Conservation (phyloP, 306 rosid species). For the Oxytropis ochrocephala region DNA sequence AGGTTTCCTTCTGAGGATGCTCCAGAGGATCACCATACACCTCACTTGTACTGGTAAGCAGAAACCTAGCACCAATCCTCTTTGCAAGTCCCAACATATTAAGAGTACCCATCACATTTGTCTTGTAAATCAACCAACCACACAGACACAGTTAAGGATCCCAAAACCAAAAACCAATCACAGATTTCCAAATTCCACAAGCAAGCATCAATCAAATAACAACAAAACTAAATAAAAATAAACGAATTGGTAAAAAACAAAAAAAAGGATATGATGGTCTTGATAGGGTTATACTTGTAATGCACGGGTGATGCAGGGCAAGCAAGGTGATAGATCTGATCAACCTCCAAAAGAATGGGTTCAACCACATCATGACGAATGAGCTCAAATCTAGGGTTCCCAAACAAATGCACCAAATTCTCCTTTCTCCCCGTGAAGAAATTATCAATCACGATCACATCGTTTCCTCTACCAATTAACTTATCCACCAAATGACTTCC, state of each 20-base stretch:
- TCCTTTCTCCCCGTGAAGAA: slow-evolving; percentile 84
- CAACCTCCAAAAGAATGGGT: slow-evolving; percentile 83
- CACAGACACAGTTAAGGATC: slow-evolving; percentile 41
- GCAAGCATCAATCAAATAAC: neutral
- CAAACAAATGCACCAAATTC: slow-evolving; percentile 66
- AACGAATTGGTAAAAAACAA: neutral
- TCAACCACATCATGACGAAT: slow-evolving; percentile 91
- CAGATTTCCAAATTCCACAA: neutral
- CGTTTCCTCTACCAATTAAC: slow-evolving; percentile 62
- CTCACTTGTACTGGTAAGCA: slow-evolving; percentile 95
- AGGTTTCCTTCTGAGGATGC: slow-evolving; percentile 98
- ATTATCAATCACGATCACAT: slow-evolving; percentile 80
- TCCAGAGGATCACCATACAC: slow-evolving; percentile 94
- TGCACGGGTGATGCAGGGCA: slow-evolving; percentile 96
- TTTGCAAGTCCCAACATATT: slow-evolving; percentile 96
- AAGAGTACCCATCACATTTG: slow-evolving; percentile 97
- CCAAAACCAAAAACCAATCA: slow-evolving; percentile 2
- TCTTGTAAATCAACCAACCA: slow-evolving; percentile 74
- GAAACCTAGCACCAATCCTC: slow-evolving; percentile 91
- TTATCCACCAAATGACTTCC: slow-evolving; percentile 90
- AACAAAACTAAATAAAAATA: too few relatives aligned
- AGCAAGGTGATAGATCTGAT: slow-evolving; percentile 97
- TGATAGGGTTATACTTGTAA: slow-evolving; percentile 85
- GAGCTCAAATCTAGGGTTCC: slow-evolving; percentile 77
- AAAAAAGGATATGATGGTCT: slow-evolving; percentile 74